Conservation (phyloP, 176 grass and related monocot genomes). For the Secale cereale region DNA sequence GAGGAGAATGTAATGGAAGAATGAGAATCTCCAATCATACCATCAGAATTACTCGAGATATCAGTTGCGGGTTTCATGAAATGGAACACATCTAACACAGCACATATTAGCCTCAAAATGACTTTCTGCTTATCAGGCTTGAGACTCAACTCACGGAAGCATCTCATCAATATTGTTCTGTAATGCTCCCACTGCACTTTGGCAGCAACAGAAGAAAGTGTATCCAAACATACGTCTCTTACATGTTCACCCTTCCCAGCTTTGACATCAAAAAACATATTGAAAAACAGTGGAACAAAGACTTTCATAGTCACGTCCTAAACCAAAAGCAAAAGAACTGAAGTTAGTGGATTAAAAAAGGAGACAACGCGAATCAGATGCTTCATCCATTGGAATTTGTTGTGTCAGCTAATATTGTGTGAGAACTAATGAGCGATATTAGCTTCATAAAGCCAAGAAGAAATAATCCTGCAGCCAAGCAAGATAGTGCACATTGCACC, state of each 20-base stretch:
- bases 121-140: conserved; percentile 84
- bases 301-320: conserved; percentile 79
- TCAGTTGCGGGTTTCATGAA: conserved; percentile 43
- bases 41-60: conserved; percentile 20
- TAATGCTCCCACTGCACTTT: conserved; percentile 91
- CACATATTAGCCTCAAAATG: conserved; percentile 76
- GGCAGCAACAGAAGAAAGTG: conserved; percentile 65
- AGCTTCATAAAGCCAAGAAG: conserved; percentile 13
- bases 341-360: background rate
- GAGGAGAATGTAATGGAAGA: conserved; percentile 37
- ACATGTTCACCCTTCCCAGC: conserved; percentile 84
- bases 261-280: conserved; percentile 83
- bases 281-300: conserved; percentile 93
- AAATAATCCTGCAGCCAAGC: background rate
- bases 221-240: conserved; percentile 80
- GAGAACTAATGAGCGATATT: conserved; percentile 8
- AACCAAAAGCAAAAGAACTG: conserved; percentile 37
- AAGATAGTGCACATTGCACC: background rate
- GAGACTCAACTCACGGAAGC: conserved; percentile 63
- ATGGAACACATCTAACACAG: conserved; percentile 77
- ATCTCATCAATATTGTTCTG: conserved; percentile 66
- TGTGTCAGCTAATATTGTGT: background rate
- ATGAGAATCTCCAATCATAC: conserved; percentile 15
- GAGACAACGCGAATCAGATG: background rate
- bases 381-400: background rate